A percentile compares a stretch with the other conserved stretches of the same genome.
These are phyloP conservation scores for Neoascochyta sp. DNA, from an alignment of 2,329 filamentous ascomycete genomes.

Conservation along the genomic window DNA sequence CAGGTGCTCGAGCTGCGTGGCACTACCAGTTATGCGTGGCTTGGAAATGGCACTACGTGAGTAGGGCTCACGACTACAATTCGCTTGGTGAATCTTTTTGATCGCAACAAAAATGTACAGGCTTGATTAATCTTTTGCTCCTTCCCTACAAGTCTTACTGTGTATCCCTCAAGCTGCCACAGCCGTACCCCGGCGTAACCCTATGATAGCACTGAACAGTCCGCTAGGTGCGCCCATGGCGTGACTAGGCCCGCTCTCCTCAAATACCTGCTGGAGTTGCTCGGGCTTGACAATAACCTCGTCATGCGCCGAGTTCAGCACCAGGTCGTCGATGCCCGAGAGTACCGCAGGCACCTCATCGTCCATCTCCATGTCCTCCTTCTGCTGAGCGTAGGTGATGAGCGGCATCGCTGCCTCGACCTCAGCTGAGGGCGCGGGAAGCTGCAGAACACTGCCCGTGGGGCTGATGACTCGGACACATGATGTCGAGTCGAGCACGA, in stretches of 20 bases:
- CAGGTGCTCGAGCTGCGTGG: no score
- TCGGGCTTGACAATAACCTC: constrained; percentile 64
- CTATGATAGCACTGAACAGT: constrained; percentile 70
- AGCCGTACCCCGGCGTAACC: constrained; percentile 55
- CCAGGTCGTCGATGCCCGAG: constrained; percentile 9
- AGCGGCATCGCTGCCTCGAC: constrained; percentile 29
- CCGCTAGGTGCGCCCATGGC: constrained; percentile 70
- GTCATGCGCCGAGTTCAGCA: constrained; percentile 43
- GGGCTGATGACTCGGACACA: constrained; percentile 56
- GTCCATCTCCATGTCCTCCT: constrained; percentile 6
- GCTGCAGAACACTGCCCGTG: constrained; percentile 21
- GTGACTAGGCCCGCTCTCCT: constrained; percentile 60
- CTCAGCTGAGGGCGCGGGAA: constrained; percentile 32
- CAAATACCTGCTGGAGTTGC: constrained; percentile 64
- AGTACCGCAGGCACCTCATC: constrained; percentile 1
- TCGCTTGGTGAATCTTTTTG: no score
- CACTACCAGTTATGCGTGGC: no score
- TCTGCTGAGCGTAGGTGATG: constrained; percentile 7
- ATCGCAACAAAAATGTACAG: no score
- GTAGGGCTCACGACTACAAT: no score
- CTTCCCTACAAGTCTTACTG: no score
- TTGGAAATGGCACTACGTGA: no score
- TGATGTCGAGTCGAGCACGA: constrained; percentile 71
- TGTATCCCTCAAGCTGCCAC: no score
- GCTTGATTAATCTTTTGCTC: no score